These are phyloP conservation scores for Cyberlindnera meyerae DNA, from an alignment of 805 yeast species.

Conservation along the genomic window DNA sequence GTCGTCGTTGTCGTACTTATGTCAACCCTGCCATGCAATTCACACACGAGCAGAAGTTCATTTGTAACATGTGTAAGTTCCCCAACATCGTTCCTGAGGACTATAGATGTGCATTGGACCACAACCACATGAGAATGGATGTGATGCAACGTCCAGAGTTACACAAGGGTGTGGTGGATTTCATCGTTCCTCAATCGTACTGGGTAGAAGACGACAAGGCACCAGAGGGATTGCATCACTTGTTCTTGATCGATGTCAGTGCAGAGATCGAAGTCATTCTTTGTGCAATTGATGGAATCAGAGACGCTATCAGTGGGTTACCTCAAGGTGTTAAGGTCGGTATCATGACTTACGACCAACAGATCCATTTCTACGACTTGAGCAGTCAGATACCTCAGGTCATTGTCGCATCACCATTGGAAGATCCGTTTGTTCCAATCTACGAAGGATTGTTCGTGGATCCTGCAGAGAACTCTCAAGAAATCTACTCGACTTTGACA, in stretches of 20 bases:
- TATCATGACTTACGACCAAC: slow-evolving; percentile 70
- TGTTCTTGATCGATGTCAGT: slow-evolving; percentile 70
- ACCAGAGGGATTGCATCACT: slow-evolving; percentile 54
- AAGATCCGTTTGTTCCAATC: slow-evolving; percentile 80
- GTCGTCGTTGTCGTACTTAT: slow-evolving; percentile 88
- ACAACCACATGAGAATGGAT: slow-evolving; percentile 60
- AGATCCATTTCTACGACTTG: slow-evolving; percentile 69
- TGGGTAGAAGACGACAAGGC: slow-evolving; percentile 40
- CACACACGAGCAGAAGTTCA: slow-evolving; percentile 54
- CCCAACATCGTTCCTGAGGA: slow-evolving; percentile 64
- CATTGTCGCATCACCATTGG: slow-evolving; percentile 61
- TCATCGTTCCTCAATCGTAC: slow-evolving; percentile 70
- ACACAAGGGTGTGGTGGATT: slow-evolving; percentile 78
- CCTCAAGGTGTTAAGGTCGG: slow-evolving; percentile 42
- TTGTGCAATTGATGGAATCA: slow-evolving; percentile 65
- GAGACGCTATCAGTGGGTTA: slow-evolving; percentile 39
- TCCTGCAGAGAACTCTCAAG: slow-evolving; percentile 58
- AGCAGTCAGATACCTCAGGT: slow-evolving; percentile 51
- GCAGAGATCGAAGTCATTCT: slow-evolving; percentile 57
- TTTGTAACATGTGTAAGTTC: slow-evolving; percentile 85
- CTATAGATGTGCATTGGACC: slow-evolving; percentile 59
- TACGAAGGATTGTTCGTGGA: slow-evolving; percentile 73
- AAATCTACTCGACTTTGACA: slow-evolving; percentile 64
- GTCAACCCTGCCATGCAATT: slow-evolving; percentile 77
- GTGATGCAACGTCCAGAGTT: slow-evolving; percentile 67